Evolutionary conservation across 2,329 filamentous ascomycete genomes (phyloP).

Genomic region (Cordyceps javanica): DNA sequence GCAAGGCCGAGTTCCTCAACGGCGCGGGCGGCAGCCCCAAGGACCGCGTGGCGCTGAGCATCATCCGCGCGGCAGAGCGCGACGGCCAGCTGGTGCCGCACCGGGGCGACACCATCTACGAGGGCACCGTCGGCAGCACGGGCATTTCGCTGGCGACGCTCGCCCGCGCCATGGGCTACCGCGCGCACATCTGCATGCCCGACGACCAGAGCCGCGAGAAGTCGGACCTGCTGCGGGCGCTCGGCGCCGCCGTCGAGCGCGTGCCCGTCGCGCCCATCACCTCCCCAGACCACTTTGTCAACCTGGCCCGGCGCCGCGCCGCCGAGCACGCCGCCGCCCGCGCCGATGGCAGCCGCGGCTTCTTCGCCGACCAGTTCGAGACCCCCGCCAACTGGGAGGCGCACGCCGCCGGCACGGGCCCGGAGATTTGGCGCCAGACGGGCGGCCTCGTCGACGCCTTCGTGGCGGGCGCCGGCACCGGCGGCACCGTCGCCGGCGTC

Average conservation of each 20-base stretch:
- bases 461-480: constrained; percentile 88
- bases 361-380: constrained; percentile 97
- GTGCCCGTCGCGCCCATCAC: constrained; percentile 89
- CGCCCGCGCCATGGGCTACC: constrained; percentile 81
- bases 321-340: constrained; percentile 59
- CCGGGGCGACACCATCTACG: constrained; percentile 90
- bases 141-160: constrained; percentile 91
- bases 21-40: constrained; percentile 92
- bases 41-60: constrained; percentile 85
- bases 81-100: constrained; percentile 68
- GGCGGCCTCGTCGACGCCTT: constrained; percentile 74
- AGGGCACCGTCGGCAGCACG: constrained; percentile 93
- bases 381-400: constrained; percentile 82
- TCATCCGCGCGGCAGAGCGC: constrained; percentile 78
- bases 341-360: constrained; percentile 62
- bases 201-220: constrained; percentile 87
- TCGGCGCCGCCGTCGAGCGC: constrained; percentile 88
- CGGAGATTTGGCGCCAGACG: constrained; percentile 80
- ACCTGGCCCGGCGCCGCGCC: constrained; percentile 74
- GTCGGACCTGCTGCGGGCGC: constrained; percentile 76
- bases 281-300: constrained; percentile 91
- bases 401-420: constrained; percentile 76
- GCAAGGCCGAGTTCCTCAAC: constrained; percentile 94
- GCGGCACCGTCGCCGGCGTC: constrained; percentile 86
- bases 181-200: constrained; percentile 95